These are phyloP conservation scores for Cubamyces lactineus DNA, from an alignment of 768 basidiomycete species.

Conservation along the genomic window DNA sequence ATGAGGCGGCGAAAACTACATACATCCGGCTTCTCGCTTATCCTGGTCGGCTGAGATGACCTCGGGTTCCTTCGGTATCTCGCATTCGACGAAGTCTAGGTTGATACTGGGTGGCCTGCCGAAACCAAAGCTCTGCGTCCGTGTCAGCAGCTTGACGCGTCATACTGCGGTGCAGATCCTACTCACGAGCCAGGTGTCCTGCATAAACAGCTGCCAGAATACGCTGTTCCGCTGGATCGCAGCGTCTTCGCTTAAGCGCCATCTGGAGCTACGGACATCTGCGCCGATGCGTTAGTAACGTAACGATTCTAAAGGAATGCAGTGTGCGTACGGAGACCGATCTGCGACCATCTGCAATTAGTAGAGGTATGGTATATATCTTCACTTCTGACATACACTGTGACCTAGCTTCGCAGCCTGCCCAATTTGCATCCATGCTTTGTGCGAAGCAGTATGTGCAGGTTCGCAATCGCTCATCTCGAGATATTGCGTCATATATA, in stretches of 20 bases:
- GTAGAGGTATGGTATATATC: too few species aligned
- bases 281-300: neutral
- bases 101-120: constrained; percentile 64
- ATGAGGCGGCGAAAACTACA: constrained; percentile 20
- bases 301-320: too few species aligned
- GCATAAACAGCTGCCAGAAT: constrained; percentile 71
- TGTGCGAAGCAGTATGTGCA: constrained; percentile 45
- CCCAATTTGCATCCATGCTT: constrained; percentile 61
- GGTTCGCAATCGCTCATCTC: constrained; percentile 56
- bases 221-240: constrained; percentile 53
- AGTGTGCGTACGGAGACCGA: constrained; percentile 50
- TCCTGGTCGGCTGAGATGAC: constrained; percentile 39
- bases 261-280: constrained; percentile 66
- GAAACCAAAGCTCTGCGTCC: constrained; percentile 57
- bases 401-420: constrained; percentile 60
- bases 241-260: constrained; percentile 54
- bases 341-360: constrained; percentile 32
- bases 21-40: constrained; percentile 47
- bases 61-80: constrained; percentile 51
- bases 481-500: constrained; percentile 51
- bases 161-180: neutral
- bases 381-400: constrained; percentile 48
- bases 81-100: constrained; percentile 56
- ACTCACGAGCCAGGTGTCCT: constrained; percentile 64
- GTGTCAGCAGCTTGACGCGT: too few species aligned